phyloP scores from a whole-genome alignment of 2,329 filamentous ascomycete species.

The Huntiella savannae region DNA sequence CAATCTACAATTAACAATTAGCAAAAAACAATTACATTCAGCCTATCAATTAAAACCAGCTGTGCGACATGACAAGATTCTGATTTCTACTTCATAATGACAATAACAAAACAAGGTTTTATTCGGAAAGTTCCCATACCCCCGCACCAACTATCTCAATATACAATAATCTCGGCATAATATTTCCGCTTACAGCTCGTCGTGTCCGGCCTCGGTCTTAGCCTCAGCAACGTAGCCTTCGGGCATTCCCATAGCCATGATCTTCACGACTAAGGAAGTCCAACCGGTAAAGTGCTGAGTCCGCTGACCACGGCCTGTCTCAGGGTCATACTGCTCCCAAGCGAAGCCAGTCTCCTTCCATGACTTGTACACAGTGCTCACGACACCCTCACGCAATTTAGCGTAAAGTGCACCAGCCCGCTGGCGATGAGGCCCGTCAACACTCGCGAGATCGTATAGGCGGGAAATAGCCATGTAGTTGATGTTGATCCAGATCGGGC shows the following conservation, averaged over 20 bases:
- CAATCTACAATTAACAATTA: no score
- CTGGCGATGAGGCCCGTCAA: conserved; percentile 46
- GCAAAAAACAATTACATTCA: no score
- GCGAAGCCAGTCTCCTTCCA: conserved; percentile 90
- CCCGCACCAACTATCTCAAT: no score
- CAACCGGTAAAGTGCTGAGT: conserved; percentile 97
- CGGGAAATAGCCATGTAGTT: conserved; percentile 54
- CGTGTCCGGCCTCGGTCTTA: conserved; percentile 17
- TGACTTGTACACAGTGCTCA: conserved; percentile 70
- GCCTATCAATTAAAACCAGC: no score
- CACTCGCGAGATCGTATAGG: conserved; percentile 18
- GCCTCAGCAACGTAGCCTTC: conserved; percentile 25
- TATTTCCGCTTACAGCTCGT: conserved; percentile 26
- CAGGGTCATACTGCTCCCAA: conserved; percentile 96
- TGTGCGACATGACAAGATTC: no score
- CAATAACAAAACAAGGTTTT: no score
- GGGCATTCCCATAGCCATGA: conserved; percentile 69
- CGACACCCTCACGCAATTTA: conserved; percentile 60
- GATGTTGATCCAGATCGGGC: conserved; percentile 88
- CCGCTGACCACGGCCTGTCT: conserved; percentile 79
- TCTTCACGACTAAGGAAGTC: conserved; percentile 96
- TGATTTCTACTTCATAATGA: no score
- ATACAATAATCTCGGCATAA: no score
- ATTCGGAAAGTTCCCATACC: no score
- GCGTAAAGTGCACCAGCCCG: conserved; percentile 58